Percentiles rank a stretch among this genome's conserved stretches.
These are phyloP conservation scores for Cylindrotheca fusiformis DNA, from an alignment of 108 stramenopile genomes.

Conservation along the genomic window DNA sequence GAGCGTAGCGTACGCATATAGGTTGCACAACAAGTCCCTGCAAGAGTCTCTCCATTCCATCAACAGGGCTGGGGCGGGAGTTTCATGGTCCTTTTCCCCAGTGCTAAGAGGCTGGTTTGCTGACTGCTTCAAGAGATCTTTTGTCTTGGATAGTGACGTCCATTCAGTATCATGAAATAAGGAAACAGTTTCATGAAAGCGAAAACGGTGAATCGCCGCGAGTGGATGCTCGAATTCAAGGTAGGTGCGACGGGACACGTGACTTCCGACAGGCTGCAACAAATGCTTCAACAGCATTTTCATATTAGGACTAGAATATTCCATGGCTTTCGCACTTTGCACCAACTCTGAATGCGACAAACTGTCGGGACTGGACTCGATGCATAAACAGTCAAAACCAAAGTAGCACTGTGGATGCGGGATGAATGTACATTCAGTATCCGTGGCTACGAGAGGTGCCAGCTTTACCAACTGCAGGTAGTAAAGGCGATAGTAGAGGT, in stretches of 20 bases:
- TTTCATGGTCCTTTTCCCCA: slow-evolving; percentile 30
- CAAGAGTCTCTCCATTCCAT: slow-evolving; percentile 61
- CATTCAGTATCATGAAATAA: slow-evolving; percentile 27
- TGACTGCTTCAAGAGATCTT: slow-evolving; percentile 11
- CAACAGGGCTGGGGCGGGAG: slow-evolving; percentile 42
- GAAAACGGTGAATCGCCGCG: slow-evolving; percentile 22
- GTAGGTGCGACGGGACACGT: no score
- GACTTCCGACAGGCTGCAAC: not conserved
- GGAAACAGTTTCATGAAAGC: slow-evolving; percentile 24
- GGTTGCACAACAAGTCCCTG: slow-evolving; percentile 55
- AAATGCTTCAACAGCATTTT: not conserved
- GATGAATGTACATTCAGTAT: not conserved
- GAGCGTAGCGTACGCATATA: slow-evolving; percentile 61
- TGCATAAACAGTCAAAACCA: not conserved
- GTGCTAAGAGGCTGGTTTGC: not conserved
- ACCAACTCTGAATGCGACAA: not conserved
- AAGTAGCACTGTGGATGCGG: slow-evolving; percentile 44
- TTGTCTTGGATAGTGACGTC: slow-evolving; percentile 1
- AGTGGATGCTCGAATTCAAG: slow-evolving; percentile 34
- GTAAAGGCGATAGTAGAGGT: slow-evolving; percentile 42
- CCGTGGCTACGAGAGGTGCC: not conserved
- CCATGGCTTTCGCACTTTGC: not conserved
- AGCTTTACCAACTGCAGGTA: slow-evolving; percentile 35
- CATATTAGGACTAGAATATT: not conserved
- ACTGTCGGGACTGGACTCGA: not conserved